These are phyloP conservation scores for Candida nitratophila DNA, from an alignment of 805 yeast species.

Conservation along the genomic window DNA sequence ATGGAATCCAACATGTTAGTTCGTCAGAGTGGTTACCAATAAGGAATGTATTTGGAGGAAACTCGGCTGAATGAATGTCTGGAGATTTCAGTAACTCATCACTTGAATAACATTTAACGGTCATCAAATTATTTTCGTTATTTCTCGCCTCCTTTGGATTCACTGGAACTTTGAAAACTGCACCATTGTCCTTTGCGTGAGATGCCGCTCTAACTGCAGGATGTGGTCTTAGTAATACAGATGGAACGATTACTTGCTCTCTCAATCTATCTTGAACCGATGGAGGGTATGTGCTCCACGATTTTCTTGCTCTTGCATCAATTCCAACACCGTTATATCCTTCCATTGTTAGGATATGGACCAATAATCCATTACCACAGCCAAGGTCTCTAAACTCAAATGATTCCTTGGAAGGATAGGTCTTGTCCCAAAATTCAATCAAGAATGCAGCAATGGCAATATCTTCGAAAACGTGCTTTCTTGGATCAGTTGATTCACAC, in stretches of 20 bases:
- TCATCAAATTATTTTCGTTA: constrained; percentile 25
- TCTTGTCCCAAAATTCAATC: constrained; percentile 73
- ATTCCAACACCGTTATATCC: constrained; percentile 81
- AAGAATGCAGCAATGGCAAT: constrained; percentile 92
- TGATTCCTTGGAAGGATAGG: constrained; percentile 29
- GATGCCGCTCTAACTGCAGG: constrained; percentile 48
- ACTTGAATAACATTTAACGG: constrained; percentile 51
- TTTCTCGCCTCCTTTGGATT: constrained; percentile 1
- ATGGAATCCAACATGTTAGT: constrained; percentile 91
- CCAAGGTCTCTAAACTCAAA: constrained; percentile 85
- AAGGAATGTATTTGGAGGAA: constrained; percentile 65
- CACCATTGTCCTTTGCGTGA: constrained; percentile 51
- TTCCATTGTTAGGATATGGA: constrained; percentile 66
- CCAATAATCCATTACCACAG: constrained; percentile 90
- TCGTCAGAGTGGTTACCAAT: constrained; percentile 97
- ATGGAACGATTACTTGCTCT: constrained; percentile 83
- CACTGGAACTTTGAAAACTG: constrained; percentile 48
- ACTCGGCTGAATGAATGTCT: constrained; percentile 56
- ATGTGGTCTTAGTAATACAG: constrained; percentile 60
- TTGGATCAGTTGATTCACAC: constrained; percentile 93
- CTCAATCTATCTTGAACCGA: constrained; percentile 48
- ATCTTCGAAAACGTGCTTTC: constrained; percentile 94
- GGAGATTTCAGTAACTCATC: constrained; percentile 43
- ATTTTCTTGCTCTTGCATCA: constrained; percentile 83
- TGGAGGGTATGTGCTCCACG: constrained; percentile 76